Percentiles rank a stretch among this genome's conserved stretches.
These are phyloP conservation scores for Prosopis cineraria DNA, from an alignment of 306 rosid genomes.

Conservation along the genomic window DNA sequence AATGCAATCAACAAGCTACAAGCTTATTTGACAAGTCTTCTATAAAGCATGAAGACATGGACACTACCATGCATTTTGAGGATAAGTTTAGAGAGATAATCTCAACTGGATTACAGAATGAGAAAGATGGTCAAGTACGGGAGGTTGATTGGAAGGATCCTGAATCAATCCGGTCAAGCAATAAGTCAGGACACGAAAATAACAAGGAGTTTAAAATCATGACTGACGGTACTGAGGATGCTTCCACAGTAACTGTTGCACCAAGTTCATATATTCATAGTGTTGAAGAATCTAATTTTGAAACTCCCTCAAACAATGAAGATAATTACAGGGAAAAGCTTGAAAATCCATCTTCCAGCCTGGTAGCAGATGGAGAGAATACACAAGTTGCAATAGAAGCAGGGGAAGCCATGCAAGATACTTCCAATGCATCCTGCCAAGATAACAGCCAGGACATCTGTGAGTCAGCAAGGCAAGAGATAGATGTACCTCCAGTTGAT, in stretches of 20 bases:
- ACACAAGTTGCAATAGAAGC: conserved; percentile 17
- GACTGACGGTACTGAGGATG: background rate
- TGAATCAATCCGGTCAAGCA: conserved; percentile 30
- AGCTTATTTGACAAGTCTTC: conserved; percentile 15
- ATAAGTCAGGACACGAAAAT: conserved; percentile 10
- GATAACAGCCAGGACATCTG: conserved; percentile 21
- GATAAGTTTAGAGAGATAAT: conserved; percentile 24
- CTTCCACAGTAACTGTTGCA: conserved; percentile 21
- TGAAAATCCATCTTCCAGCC: conserved; percentile 14
- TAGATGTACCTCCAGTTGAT: conserved; percentile 16
- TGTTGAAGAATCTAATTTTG: conserved; percentile 15
- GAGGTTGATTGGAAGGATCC: conserved; percentile 24
- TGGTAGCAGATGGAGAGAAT: conserved; percentile 7
- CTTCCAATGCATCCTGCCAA: background rate
- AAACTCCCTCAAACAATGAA: conserved; percentile 5
- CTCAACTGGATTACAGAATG: background rate
- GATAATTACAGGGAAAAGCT: conserved; percentile 18
- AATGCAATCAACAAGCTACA: conserved; percentile 24
- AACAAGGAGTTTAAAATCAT: background rate
- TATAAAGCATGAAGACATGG: conserved; percentile 16
- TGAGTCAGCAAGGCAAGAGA: background rate
- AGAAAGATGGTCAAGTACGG: conserved; percentile 18
- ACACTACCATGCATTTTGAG: conserved; percentile 13
- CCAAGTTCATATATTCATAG: conserved; percentile 20
- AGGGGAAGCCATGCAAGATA: conserved; percentile 3